These are phyloP conservation scores for Suillus hirtellus DNA, from an alignment of 768 basidiomycete genomes.

Conservation along the genomic window DNA sequence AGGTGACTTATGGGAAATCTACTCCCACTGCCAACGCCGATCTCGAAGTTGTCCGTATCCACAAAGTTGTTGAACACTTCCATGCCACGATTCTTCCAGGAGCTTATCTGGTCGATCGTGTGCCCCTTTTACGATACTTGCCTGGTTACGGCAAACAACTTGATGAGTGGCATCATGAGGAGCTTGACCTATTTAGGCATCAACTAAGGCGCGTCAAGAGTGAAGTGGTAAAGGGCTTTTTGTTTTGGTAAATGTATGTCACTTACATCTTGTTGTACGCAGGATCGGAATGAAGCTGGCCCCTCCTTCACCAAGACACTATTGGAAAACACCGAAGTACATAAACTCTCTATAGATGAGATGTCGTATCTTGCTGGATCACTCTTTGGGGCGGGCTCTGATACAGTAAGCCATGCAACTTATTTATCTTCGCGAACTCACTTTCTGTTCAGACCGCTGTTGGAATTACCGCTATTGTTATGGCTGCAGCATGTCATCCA, in stretches of 20 bases:
- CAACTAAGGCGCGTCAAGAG: conserved; percentile 43
- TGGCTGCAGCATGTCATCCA: conserved; percentile 54
- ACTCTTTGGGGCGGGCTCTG: conserved; percentile 61
- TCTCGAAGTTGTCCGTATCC: conserved; percentile 21
- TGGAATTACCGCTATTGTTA: conserved; percentile 47
- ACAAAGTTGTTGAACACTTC: conserved; percentile 22
- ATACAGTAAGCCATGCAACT: conserved; percentile 37
- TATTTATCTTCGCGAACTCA: neutral
- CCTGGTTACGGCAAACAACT: conserved; percentile 59
- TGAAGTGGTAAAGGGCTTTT: conserved; percentile 35
- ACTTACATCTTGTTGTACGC: neutral
- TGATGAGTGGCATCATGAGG: conserved; percentile 49
- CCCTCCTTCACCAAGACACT: conserved; percentile 51
- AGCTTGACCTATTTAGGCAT: conserved; percentile 49
- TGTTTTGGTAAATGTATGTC: neutral
- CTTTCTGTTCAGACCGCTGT: conserved; percentile 40
- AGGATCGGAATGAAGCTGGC: conserved; percentile 15
- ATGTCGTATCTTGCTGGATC: conserved; percentile 59
- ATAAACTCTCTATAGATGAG: conserved; percentile 51
- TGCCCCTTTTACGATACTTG: conserved; percentile 41
- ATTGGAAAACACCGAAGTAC: conserved; percentile 47
- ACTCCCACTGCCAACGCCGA: conserved; percentile 19
- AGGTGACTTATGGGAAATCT: conserved; percentile 29
- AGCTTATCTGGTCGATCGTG: conserved; percentile 32
- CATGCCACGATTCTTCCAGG: conserved; percentile 34